Evolutionary conservation across 2,329 filamentous ascomycete genomes (phyloP).

Genomic region (Cytospora piceae): DNA sequence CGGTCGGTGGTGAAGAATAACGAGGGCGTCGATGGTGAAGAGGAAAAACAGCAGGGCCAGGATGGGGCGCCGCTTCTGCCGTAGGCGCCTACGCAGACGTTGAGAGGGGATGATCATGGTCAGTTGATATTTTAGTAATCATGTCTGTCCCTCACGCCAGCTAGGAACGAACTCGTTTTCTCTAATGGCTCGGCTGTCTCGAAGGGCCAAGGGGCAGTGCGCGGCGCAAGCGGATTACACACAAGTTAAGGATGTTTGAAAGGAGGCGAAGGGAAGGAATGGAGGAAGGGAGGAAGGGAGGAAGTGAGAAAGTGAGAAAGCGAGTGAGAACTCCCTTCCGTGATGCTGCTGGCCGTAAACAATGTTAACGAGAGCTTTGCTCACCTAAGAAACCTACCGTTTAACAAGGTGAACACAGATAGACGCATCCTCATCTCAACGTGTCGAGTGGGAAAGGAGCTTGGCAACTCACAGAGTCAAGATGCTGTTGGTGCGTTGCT

Average conservation of each 20-base stretch:
- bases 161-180: background rate
- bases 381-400: background rate
- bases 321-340: background rate
- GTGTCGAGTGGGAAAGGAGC: background rate
- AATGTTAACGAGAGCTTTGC: background rate
- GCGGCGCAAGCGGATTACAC: background rate
- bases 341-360: background rate
- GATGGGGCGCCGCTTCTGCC: conserved; percentile 41
- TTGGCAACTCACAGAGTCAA: background rate
- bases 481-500: background rate
- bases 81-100: conserved; percentile 40
- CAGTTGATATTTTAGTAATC: conserved; percentile 4
- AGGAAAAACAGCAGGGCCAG: conserved; percentile 39
- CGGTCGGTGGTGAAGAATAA: conserved; percentile 39
- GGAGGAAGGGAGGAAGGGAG: background rate
- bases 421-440: conserved; percentile 2
- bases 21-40: conserved; percentile 42
- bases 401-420: background rate
- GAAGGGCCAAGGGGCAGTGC: background rate
- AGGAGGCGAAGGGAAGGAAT: background rate
- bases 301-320: background rate
- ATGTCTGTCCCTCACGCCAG: conserved; percentile 4
- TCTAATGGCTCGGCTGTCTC: background rate
- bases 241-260: background rate
- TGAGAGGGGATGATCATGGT: conserved; percentile 41